Conservation (phyloP, 441 rosid genomes). For the Pelargonium fulgidum region DNA sequence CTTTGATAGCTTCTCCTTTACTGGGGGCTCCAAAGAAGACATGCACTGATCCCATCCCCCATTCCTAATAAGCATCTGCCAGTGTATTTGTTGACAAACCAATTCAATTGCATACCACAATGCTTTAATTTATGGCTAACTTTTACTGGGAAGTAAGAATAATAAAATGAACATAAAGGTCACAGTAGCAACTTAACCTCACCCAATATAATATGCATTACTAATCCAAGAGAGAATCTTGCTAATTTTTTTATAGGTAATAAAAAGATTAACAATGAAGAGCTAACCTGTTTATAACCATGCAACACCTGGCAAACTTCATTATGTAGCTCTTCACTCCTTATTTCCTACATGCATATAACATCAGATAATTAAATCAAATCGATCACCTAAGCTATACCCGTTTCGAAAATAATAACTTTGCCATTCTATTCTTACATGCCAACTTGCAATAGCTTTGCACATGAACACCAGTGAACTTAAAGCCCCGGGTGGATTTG, state of each 20-base stretch:
- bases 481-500: conserved; percentile 86
- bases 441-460: conserved; percentile 96
- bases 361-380: not conserved
- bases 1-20: conserved; percentile 76
- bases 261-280: not conserved
- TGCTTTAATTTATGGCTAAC: not conserved
- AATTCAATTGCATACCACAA: not conserved
- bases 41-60: conserved; percentile 83
- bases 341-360: conserved; percentile 55
- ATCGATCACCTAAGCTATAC: not conserved
- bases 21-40: conserved; percentile 80
- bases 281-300: conserved; percentile 80
- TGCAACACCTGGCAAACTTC: conserved; percentile 85
- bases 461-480: conserved; percentile 82
- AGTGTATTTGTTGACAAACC: conserved; percentile 1
- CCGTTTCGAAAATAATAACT: conserved; percentile 6
- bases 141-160: not conserved
- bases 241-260: not conserved
- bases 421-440: conserved; percentile 44
- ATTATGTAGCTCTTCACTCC: conserved; percentile 69
- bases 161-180: not conserved
- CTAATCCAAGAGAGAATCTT: not conserved
- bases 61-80: conserved; percentile 78
- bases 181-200: not conserved
- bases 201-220: not conserved